phyloP scores from a whole-genome alignment of 2,329 filamentous ascomycete genomes.

The Sporothrix curviconia region DNA sequence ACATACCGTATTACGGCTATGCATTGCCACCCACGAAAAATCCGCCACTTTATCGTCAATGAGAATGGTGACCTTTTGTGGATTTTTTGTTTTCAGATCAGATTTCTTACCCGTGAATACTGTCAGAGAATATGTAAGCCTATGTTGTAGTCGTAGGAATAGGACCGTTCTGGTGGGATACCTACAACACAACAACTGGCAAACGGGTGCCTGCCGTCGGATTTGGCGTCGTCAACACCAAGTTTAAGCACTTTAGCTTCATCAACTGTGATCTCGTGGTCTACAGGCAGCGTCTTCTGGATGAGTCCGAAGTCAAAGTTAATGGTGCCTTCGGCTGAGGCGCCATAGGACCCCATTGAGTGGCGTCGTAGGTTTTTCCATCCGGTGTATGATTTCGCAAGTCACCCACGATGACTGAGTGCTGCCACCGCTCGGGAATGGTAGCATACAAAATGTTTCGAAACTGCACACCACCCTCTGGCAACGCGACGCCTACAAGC shows the following conservation, averaged over 20 bases:
- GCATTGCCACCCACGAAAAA: neutral
- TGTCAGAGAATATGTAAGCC: neutral
- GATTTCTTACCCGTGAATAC: constrained; percentile 1
- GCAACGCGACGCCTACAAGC: neutral
- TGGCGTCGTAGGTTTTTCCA: neutral
- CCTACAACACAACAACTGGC: neutral
- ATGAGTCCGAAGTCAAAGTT: neutral
- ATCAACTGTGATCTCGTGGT: neutral
- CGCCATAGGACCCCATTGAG: neutral
- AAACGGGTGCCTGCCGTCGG: neutral
- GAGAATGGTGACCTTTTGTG: too few species aligned
- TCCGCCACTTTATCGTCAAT: neutral
- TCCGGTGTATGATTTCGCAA: neutral
- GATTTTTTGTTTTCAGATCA: too few species aligned
- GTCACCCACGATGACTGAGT: neutral
- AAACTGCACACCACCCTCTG: neutral
- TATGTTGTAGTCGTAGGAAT: too few species aligned
- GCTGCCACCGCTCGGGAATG: neutral
- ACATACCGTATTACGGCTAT: neutral
- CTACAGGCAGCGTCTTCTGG: neutral
- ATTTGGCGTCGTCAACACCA: neutral
- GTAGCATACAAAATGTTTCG: neutral
- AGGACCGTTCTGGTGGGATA: neutral
- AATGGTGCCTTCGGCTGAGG: neutral
- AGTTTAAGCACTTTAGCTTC: neutral